Base-by-base conservation (phyloP, 768 basidiomycete genomes). In the Russula sp. region DNA sequence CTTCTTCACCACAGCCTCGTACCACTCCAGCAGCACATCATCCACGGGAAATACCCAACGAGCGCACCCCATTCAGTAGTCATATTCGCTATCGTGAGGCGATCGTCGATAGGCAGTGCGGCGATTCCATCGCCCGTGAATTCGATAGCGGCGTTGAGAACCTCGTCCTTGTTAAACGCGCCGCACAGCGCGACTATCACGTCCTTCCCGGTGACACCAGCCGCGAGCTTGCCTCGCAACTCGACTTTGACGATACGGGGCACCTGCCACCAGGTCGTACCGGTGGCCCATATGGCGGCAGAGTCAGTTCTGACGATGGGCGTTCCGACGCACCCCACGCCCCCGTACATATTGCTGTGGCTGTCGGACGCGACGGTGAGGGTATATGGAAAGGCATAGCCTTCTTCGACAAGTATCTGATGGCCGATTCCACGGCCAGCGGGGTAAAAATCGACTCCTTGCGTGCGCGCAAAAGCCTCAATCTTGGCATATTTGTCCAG, bases 61-160 rank as follows among this genome's bases (percentile, higher is more conserved):
- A 99, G 83, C 2, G 97, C 97, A 50, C 97, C 97, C 97, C 97
- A 99, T 75, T 99, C 97, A 34, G 97, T 98, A 6, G 97, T 98
- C 97, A 98, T 99, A 75, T 99, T 98, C n/a, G 94, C 81, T 69
- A 98, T 98, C 0, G 96, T 95, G 52, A 99, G 81, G 48, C 97
- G 85, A 70, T 98, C 95, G 72, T 99, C 96, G 60, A 99, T 83
- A 5, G 84, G 76, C 55, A 99, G 79, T 20, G 84, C 80, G 20
- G 83, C 72, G 11, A 98, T 81, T 28, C 97, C 97, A 38, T 91
- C 87, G 13, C 97, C 97, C 0, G 88, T 86, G 74, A 99, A 99
- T 74, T 99, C 97, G 74, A 99, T 87, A 1, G 95, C 97, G 30
- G 90, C 90, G 71, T 99, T 99, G 53, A 99, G 81, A 2, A 98